Percentiles rank a stretch among this genome's conserved stretches.
Evolutionary conservation across 208 protist genomes (phyloP).

Genomic region (Acanthamoeba castellanii): DNA sequence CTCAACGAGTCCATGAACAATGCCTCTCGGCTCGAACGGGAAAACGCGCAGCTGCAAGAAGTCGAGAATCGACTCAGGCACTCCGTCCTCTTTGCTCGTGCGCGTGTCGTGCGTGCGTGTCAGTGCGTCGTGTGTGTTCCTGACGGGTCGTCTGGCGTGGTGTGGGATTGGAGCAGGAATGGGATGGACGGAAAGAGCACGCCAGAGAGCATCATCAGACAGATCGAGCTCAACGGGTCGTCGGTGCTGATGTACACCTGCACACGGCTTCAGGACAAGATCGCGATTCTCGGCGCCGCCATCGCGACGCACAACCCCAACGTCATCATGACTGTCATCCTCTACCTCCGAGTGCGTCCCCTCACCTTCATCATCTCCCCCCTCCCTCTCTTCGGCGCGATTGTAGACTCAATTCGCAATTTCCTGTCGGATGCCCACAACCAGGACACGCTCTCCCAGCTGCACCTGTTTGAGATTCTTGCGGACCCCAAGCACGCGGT

Average conservation of each 20-base stretch:
- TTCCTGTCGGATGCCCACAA: no score
- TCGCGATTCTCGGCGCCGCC: background rate
- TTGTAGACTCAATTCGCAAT: no score
- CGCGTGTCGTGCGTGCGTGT: background rate
- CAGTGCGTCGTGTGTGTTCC: background rate
- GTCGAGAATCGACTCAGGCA: no score
- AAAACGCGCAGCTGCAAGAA: no score
- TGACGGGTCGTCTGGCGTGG: background rate
- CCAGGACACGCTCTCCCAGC: background rate
- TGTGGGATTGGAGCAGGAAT: background rate
- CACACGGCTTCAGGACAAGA: background rate
- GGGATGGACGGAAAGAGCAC: background rate
- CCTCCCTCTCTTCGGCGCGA: no score
- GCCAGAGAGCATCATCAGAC: background rate
- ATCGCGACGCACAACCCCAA: constrained; percentile 11
- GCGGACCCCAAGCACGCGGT: background rate
- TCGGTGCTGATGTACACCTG: constrained; percentile 14
- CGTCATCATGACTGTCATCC: background rate
- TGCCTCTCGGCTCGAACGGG: no score
- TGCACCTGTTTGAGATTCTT: background rate
- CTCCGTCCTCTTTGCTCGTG: no score
- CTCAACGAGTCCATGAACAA: no score
- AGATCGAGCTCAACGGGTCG: constrained; percentile 25
- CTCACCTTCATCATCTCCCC: no score
- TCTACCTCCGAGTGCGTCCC: background rate